Base-by-base conservation (phyloP, 352 stramenopile species). In the Sclerospora graminicola region DNA sequence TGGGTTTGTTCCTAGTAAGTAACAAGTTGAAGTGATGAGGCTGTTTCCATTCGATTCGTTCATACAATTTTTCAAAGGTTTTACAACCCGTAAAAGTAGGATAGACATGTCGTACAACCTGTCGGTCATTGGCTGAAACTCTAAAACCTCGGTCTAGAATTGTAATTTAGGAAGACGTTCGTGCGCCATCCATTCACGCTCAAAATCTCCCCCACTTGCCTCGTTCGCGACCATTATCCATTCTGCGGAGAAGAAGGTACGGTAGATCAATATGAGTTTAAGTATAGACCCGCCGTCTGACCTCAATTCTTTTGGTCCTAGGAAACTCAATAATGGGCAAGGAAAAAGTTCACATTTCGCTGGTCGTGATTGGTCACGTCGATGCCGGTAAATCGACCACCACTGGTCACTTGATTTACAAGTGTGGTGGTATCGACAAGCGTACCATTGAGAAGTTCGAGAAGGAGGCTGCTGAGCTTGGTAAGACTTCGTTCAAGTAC, bases 311-410 rank as follows among this genome's bases (percentile, higher is more conserved):
- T 40, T 15, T 13, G 5, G 5, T 18, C 8, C 26, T 23, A 59
- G 49, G 33, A 46, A 58, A 58, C 24, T 54, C 8, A 51, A 62
- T 18, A 34, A 76, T 80, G 59, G 69, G 53, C 49, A 82, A 85
- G 44, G 71, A 86, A 52, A 95, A 96, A 47, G 15, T 51, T 36
- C 82, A 93, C 52, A 77, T 98, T 60, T 96, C 83, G 55, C 64
- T 98, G 29, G 88, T 97, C 38, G 89, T 98, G 39, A 97, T 98
- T 55, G 95, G 95, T 29, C 93, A 98, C 80, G 81, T 98, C 66
- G 89, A 98, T 88, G 83, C 90, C 71, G 96, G 97, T 47, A 99
- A 99, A 80, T 99, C 95, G 38, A 99, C 97, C 21, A 98, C 92
- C 31, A 98, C 91, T 10, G 96, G 95, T 53, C 95, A 99, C 72